A percentile compares a stretch with the other conserved stretches of the same genome.
phyloP scores from a whole-genome alignment of 1,139 yeast species.

The Scheffersomyces titani region DNA sequence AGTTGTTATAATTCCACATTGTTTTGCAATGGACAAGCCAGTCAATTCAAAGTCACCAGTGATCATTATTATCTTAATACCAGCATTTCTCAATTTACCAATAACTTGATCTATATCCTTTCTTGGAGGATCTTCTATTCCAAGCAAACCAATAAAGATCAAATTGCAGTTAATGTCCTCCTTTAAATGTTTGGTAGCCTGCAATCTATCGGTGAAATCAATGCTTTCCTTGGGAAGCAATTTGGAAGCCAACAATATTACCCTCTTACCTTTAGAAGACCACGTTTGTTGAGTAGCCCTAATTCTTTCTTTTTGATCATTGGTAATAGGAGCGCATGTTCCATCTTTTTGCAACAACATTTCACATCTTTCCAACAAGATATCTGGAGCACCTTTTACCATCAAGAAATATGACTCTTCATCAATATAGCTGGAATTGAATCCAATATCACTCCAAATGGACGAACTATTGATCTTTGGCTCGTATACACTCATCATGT shows the following conservation, averaged over 20 bases:
- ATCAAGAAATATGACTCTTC: conserved; percentile 24
- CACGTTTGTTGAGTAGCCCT: conserved; percentile 32
- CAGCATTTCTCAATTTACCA: conserved; percentile 43
- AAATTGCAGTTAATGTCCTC: conserved; percentile 17
- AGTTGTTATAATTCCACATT: conserved; percentile 42
- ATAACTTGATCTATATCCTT: conserved; percentile 43
- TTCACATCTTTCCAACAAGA: conserved; percentile 36
- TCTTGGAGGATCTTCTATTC: conserved; percentile 55
- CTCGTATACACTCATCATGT: conserved; percentile 39
- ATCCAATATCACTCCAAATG: conserved; percentile 13
- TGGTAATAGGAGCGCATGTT: conserved; percentile 12
- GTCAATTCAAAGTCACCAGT: conserved; percentile 58
- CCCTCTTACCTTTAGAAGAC: conserved; percentile 48
- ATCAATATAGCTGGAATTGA: conserved; percentile 8
- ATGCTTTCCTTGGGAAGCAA: conserved; percentile 15
- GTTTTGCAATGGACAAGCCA: conserved; percentile 52
- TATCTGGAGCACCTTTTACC: conserved; percentile 55
- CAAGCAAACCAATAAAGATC: conserved; percentile 45
- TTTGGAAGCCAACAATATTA: conserved; percentile 40
- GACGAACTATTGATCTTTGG: conserved; percentile 9
- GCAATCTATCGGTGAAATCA: conserved; percentile 6
- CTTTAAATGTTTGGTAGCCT: conserved; percentile 8
- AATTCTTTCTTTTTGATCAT: conserved; percentile 17
- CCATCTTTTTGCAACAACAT: conserved; percentile 17
- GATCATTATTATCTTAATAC: conserved; percentile 52